Conservation (phyloP, 305 asterid species). For the Euphrasia arctica region DNA sequence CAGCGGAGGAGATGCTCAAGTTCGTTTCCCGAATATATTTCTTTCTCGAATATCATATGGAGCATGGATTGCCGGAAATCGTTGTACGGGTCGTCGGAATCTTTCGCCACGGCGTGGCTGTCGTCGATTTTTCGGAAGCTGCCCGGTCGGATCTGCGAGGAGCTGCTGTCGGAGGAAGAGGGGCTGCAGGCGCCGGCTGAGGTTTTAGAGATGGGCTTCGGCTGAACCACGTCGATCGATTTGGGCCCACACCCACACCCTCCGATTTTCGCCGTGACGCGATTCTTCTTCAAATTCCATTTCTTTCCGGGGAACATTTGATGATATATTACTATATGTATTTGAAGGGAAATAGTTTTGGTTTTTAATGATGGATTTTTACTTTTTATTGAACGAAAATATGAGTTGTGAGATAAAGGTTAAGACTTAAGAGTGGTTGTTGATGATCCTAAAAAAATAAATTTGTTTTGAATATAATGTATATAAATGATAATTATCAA, state of each 20-base stretch:
- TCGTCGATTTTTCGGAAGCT: conserved; percentile 33
- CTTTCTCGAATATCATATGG: conserved; percentile 60
- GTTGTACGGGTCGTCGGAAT: conserved; percentile 57
- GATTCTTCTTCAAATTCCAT: conserved; percentile 30
- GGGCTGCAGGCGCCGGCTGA: background rate
- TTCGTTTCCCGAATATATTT: conserved; percentile 39
- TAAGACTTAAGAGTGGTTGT: background rate
- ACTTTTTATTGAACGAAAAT: too few species aligned
- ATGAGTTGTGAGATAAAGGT: background rate
- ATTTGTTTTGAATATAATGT: too few species aligned
- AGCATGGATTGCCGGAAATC: conserved; percentile 70
- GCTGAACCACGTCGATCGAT: conserved; percentile 32
- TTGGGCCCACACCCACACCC: conserved; percentile 42
- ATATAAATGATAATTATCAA: background rate
- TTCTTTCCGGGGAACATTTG: conserved; percentile 29
- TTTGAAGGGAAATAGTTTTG: too few species aligned
- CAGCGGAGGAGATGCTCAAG: conserved; percentile 60
- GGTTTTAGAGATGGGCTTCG: conserved; percentile 27
- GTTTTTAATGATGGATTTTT: too few species aligned
- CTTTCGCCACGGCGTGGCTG: conserved; percentile 49
- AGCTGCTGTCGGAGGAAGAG: conserved; percentile 26
- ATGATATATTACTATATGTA: background rate
- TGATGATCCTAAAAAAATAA: background rate
- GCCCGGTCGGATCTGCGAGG: conserved; percentile 21
- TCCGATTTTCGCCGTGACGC: conserved; percentile 19